phyloP scores from a whole-genome alignment of 1,284 basidiomycete species.

The Xerocomus amazonicus region DNA sequence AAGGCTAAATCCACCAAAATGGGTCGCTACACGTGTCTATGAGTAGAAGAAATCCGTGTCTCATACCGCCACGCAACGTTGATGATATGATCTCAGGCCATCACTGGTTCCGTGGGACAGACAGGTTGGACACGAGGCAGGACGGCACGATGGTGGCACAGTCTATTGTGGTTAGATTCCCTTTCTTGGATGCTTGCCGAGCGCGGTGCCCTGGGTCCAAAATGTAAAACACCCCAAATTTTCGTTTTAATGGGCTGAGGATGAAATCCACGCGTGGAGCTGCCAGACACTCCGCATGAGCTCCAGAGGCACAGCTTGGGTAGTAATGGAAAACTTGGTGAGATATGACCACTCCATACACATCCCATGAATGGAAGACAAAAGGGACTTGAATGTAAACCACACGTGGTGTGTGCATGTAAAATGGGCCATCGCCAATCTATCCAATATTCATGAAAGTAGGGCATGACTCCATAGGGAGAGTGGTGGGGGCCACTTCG shows the following conservation, averaged over 20 bases:
- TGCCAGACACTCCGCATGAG: slow-evolving; percentile 1
- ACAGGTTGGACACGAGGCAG: slow-evolving; percentile 26
- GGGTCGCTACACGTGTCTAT: slow-evolving; percentile 25
- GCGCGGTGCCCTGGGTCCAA: slow-evolving; percentile 15
- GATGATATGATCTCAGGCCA: slow-evolving; percentile 12
- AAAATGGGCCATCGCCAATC: not conserved
- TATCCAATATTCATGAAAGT: slow-evolving; percentile 1
- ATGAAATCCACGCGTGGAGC: slow-evolving; percentile 1
- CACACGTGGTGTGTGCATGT: slow-evolving; percentile 18
- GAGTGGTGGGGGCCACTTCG: slow-evolving; percentile 1
- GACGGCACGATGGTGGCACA: slow-evolving; percentile 5
- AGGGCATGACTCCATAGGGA: not conserved
- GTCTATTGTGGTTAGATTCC: slow-evolving; percentile 3
- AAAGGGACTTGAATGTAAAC: not conserved
- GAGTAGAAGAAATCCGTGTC: slow-evolving; percentile 19
- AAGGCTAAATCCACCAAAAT: slow-evolving; percentile 14
- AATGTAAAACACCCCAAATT: slow-evolving; percentile 1
- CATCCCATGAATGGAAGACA: slow-evolving; percentile 1
- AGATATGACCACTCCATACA: not conserved
- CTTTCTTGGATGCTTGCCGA: slow-evolving; percentile 6
- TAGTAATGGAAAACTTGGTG: not conserved
- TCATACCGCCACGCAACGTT: slow-evolving; percentile 14
- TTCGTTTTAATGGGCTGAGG: not conserved
- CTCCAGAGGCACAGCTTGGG: not conserved
- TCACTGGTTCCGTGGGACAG: slow-evolving; percentile 16